Evolutionary conservation across 2,329 filamentous ascomycete genomes (phyloP).

Genomic region (Pseudogymnoascus sp.): DNA sequence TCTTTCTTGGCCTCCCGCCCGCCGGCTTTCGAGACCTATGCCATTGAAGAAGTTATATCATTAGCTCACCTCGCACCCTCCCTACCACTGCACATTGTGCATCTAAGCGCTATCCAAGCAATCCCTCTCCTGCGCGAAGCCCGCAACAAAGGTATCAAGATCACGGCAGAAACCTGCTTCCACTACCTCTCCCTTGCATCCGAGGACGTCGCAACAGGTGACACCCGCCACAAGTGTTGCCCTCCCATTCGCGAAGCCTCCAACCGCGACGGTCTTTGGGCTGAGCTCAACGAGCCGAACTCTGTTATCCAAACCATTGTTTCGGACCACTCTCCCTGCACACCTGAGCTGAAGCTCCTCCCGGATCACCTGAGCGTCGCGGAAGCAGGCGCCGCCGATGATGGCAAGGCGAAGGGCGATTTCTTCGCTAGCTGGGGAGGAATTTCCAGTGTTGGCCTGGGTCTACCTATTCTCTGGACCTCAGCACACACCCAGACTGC

Average conservation of each 20-base stretch:
- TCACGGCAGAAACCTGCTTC: conserved; percentile 72
- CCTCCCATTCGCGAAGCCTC: conserved; percentile 59
- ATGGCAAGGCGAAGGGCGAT: conserved; percentile 55
- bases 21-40: conserved; percentile 82
- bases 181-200: conserved; percentile 65
- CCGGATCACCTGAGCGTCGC: conserved; percentile 45
- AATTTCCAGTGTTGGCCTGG: conserved; percentile 87
- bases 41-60: conserved; percentile 77
- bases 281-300: conserved; percentile 62
- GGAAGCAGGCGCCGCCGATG: conserved; percentile 29
- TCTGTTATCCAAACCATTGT: conserved; percentile 88
- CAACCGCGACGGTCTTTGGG: conserved; percentile 65
- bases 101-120: conserved; percentile 61
- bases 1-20: conserved; percentile 91
- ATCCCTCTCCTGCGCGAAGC: conserved; percentile 60
- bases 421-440: conserved; percentile 97
- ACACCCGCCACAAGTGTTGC: conserved; percentile 69
- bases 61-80: conserved; percentile 72
- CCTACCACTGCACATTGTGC: conserved; percentile 81
- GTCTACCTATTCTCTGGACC: conserved; percentile 74
- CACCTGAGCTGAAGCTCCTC: conserved; percentile 84
- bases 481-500: conserved; percentile 35
- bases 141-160: conserved; percentile 54
- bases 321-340: conserved; percentile 93
- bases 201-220: conserved; percentile 58